Evolutionary conservation across 371 early-diverging fungal genomes (phyloP).

Genomic region (Smittium mucronatum): DNA sequence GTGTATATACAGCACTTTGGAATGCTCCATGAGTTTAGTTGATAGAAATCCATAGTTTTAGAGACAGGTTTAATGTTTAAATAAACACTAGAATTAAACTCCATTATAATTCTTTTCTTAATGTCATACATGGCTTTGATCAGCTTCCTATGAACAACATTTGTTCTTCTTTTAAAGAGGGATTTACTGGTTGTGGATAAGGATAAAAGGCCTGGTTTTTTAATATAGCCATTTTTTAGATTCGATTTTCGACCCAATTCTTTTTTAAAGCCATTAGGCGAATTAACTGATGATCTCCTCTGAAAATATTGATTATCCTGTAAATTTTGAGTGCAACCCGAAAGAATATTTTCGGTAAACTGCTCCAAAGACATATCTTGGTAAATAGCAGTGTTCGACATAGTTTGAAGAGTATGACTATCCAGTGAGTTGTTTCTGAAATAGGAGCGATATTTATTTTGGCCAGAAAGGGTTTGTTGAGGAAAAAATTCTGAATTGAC

Average conservation of each 20-base stretch:
- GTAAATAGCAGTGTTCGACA: not conserved
- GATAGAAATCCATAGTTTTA: not conserved
- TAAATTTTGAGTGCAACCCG: not conserved
- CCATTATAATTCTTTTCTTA: not conserved
- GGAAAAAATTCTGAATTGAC: not conserved
- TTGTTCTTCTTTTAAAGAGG: not conserved
- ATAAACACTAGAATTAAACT: not conserved
- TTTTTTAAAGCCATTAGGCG: too few relatives aligned
- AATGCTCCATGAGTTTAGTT: not conserved
- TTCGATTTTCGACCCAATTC: too few relatives aligned
- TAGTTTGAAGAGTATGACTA: not conserved
- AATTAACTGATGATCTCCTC: too few relatives aligned
- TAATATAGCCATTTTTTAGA: too few relatives aligned
- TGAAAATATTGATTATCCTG: too few relatives aligned
- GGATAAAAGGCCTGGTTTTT: too few relatives aligned
- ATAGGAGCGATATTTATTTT: not conserved
- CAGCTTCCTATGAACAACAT: not conserved
- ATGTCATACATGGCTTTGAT: not conserved
- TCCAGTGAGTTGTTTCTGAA: not conserved
- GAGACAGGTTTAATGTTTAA: not conserved
- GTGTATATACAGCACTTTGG: not conserved
- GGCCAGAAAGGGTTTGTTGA: not conserved
- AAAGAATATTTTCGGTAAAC: not conserved
- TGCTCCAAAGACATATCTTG: not conserved
- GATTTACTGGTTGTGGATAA: too few relatives aligned